Evolutionary conservation across 306 rosid genomes (phyloP), one percentile per base, ranked within the genome.

Genomic region (Carpinus fangiana): DNA sequence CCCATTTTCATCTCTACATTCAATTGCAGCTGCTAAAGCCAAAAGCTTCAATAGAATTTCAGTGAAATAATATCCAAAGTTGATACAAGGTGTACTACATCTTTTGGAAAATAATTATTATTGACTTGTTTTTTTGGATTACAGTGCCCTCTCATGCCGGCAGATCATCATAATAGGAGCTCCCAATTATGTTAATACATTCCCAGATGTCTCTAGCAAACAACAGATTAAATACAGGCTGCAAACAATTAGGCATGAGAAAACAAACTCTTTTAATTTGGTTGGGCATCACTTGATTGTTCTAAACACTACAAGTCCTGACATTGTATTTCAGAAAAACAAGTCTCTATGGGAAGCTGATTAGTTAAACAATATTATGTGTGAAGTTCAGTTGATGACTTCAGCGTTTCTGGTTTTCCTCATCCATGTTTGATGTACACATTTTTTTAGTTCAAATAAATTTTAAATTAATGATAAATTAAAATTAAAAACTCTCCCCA

Each of bases 41-140:
- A 74, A 73, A 80, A 12, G 56, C 59, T 76, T 59, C 60, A 69
- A 43, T 36, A 62, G 71, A 59, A 53, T 62, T 53, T 61, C 82
- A 77, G 75, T 34, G 54, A 61, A 70, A 43, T 43, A 38, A 62
- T 45, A 46, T 62, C 84, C 56, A 28, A 72, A 38, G 60, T 65
- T 20, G 72, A 72, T 66, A 56, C 38, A 81, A 81, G 78, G 78
- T 26, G 38, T 5, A 13, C 16, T 4, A 41, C 12, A 41, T 41
- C 26, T 66, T 67, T 67, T 41, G 28, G 51, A 14, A 9, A n/a
- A 43, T 67, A 67, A 38, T 41, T 38, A 62, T n/a, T 70, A 73
- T 69, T 52, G 68, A 66, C 72, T 78, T 69, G 56, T 61, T 64
- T 41, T 41, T 51, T 78, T 73, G 74, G 74, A 78, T 52, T 83